Evolutionary conservation across 225 moss, liverwort and hornwort genomes (phyloP).

Genomic region (Pseudoscleropodium purum): DNA sequence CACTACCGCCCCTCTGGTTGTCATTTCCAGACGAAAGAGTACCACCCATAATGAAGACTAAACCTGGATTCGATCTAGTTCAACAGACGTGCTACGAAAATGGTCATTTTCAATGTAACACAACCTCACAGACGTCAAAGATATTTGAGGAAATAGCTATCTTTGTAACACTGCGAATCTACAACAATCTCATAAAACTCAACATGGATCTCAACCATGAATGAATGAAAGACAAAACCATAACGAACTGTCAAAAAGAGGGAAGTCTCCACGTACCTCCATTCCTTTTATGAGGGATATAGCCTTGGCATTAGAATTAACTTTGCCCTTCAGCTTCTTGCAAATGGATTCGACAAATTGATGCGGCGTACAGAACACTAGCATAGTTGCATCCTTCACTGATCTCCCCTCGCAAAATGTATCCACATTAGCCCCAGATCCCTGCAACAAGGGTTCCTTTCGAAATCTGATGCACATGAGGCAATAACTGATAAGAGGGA

Average conservation of each 20-base stretch:
- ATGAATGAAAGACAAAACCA: neutral
- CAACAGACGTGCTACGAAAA: neutral
- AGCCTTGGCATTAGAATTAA: constrained; percentile 45
- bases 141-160: neutral
- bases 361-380: constrained; percentile 67
- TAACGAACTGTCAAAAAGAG: neutral
- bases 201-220: neutral
- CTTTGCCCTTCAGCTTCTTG: constrained; percentile 46
- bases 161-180: neutral
- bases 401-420: constrained; percentile 6
- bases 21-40: neutral
- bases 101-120: neutral
- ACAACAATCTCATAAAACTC: neutral
- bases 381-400: constrained; percentile 70
- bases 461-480: neutral
- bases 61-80: neutral
- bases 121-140: neutral
- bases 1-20: neutral
- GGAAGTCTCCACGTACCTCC: constrained; percentile 32
- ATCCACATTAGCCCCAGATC: neutral
- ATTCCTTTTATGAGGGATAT: constrained; percentile 75
- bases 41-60: neutral
- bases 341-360: constrained; percentile 60
- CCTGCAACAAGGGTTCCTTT: neutral
- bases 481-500: neutral